Percentiles rank a stretch among this genome's conserved stretches.
Evolutionary conservation across 805 yeast genomes (phyloP).

Genomic region (Candida piceae): DNA sequence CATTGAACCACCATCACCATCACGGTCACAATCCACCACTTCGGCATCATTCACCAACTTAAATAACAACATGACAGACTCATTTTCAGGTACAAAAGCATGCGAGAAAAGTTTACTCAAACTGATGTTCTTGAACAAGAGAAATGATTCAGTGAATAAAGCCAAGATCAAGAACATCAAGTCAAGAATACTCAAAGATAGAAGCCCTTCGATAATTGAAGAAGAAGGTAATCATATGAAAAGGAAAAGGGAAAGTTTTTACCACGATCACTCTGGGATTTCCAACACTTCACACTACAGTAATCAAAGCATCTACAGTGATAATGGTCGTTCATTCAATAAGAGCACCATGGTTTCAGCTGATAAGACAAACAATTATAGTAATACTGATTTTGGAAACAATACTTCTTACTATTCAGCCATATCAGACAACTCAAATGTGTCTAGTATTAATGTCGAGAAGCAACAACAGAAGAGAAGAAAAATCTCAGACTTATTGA

Average conservation of each 20-base stretch:
- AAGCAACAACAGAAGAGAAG: constrained; percentile 7
- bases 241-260: too few species aligned
- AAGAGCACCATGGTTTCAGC: too few species aligned
- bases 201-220: too few species aligned
- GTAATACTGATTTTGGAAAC: too few species aligned
- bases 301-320: too few species aligned
- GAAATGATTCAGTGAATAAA: background rate
- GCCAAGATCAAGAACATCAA: background rate
- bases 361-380: too few species aligned
- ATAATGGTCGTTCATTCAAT: too few species aligned
- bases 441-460: background rate
- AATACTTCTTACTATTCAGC: too few species aligned
- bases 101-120: background rate
- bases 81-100: background rate
- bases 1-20: background rate
- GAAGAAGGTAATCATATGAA: too few species aligned
- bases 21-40: background rate
- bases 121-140: background rate
- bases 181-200: background rate
- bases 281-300: too few species aligned
- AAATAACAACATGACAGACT: background rate
- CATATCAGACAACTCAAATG: too few species aligned
- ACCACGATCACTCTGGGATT: too few species aligned
- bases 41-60: background rate
- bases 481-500: constrained; percentile 16